These are phyloP conservation scores for Rhynchospora breviuscula DNA, from an alignment of 176 grass and related monocot species.

Conservation along the genomic window DNA sequence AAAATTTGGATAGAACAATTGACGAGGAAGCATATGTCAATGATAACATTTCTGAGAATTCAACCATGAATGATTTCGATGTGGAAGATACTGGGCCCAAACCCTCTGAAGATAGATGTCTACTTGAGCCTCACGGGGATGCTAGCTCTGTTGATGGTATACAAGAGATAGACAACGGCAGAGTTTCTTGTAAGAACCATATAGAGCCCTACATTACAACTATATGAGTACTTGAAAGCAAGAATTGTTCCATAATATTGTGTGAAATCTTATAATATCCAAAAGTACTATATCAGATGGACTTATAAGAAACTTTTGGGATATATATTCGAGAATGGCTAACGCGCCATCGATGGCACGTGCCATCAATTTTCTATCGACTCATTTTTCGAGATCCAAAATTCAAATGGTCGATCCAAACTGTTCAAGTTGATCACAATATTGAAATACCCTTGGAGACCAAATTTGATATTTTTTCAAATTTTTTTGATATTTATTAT, in stretches of 20 bases:
- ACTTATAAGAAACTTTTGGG: background rate
- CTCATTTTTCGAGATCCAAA: too few relatives aligned
- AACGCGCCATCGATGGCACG: too few relatives aligned
- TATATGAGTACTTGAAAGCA: background rate
- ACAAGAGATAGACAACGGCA: background rate
- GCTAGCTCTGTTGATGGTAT: background rate
- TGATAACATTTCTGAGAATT: constrained; percentile 3
- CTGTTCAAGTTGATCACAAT: too few relatives aligned
- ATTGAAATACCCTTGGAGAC: too few relatives aligned
- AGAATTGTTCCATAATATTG: background rate
- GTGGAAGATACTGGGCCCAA: background rate
- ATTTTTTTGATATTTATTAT: too few relatives aligned
- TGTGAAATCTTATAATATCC: background rate
- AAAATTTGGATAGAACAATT: background rate
- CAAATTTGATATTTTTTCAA: too few relatives aligned
- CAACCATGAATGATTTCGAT: background rate
- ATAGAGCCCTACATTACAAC: background rate
- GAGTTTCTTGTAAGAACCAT: constrained; percentile 9
- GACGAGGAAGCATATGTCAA: background rate
- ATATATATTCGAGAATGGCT: background rate
- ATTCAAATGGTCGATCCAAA: too few relatives aligned
- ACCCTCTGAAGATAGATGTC: background rate
- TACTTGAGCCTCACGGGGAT: background rate
- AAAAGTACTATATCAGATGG: background rate
- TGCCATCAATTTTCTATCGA: too few relatives aligned